phyloP scores from a whole-genome alignment of 202 grass and related monocot species.

The Dendrocalamus latiflorus region DNA sequence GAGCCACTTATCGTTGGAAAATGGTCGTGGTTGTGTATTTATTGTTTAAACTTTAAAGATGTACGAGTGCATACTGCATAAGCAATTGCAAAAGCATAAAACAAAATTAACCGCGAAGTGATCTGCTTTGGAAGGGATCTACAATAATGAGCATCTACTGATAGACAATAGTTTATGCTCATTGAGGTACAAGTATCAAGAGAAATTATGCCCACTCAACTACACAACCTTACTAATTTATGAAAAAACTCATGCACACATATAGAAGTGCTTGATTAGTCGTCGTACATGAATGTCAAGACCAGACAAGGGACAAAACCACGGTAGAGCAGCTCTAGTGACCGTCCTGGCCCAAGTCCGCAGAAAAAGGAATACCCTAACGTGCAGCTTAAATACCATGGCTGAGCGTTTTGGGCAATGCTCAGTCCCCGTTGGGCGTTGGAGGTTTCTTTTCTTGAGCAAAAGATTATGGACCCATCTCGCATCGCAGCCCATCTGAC shows the following conservation, averaged over 20 bases:
- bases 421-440: not conserved
- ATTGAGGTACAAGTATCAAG: not conserved
- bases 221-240: not conserved
- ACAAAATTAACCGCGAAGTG: slow-evolving; percentile 1
- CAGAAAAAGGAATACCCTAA: not conserved
- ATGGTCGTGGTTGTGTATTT: not conserved
- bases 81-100: not conserved
- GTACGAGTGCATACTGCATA: not conserved
- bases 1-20: slow-evolving; percentile 5
- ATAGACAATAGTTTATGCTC: not conserved
- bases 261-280: not conserved
- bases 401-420: not conserved
- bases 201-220: slow-evolving; percentile 7
- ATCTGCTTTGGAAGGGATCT: not conserved
- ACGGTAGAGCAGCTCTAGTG: not conserved
- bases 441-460: not conserved
- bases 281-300: not conserved
- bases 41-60: not conserved
- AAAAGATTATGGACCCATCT: not conserved
- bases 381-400: not conserved
- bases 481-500: not conserved
- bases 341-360: not conserved
- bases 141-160: too few species aligned
- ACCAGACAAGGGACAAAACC: not conserved
- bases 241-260: slow-evolving; percentile 1